Conservation (phyloP, 352 stramenopile genomes). For the Pythium angustatum region DNA sequence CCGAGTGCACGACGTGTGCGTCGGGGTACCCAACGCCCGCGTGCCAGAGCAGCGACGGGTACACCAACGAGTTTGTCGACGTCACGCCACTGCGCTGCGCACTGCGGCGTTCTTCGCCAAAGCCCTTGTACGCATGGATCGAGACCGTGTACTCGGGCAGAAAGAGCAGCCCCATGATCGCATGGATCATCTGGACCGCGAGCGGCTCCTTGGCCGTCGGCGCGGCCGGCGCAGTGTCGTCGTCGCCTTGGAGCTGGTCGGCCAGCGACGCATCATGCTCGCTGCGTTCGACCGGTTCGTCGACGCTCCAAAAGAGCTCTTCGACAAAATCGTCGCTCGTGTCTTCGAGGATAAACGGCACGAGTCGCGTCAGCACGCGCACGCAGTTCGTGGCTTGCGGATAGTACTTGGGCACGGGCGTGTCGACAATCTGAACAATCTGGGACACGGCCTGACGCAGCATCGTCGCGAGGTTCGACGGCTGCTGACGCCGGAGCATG, state of each 20-base stretch:
- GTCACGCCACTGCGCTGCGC: conserved; percentile 48
- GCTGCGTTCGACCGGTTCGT: conserved; percentile 26
- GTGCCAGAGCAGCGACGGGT: conserved; percentile 80
- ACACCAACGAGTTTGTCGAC: conserved; percentile 49
- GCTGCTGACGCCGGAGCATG: conserved; percentile 86
- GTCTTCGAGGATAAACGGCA: conserved; percentile 87
- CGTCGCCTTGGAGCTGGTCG: conserved; percentile 44
- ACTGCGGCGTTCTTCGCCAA: conserved; percentile 71
- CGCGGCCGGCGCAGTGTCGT: conserved; percentile 1
- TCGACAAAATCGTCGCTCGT: conserved; percentile 81
- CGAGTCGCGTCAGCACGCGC: conserved; percentile 75
- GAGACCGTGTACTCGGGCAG: conserved; percentile 86
- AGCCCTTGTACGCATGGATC: conserved; percentile 82
- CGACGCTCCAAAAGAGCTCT: conserved; percentile 74
- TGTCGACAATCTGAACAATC: conserved; percentile 86
- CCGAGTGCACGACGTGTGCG: conserved; percentile 65
- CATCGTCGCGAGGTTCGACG: conserved; percentile 82
- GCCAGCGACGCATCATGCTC: conserved; percentile 32
- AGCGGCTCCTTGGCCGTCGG: conserved; percentile 38
- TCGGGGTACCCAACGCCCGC: conserved; percentile 80
- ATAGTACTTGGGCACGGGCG: conserved; percentile 88
- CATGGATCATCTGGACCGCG: conserved; percentile 77
- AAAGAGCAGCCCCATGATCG: conserved; percentile 86
- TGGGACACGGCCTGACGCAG: conserved; percentile 77
- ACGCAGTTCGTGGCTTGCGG: conserved; percentile 84